Conservation (phyloP, 192 early-diverging fungal species). For the Cetraspora pellucida region DNA sequence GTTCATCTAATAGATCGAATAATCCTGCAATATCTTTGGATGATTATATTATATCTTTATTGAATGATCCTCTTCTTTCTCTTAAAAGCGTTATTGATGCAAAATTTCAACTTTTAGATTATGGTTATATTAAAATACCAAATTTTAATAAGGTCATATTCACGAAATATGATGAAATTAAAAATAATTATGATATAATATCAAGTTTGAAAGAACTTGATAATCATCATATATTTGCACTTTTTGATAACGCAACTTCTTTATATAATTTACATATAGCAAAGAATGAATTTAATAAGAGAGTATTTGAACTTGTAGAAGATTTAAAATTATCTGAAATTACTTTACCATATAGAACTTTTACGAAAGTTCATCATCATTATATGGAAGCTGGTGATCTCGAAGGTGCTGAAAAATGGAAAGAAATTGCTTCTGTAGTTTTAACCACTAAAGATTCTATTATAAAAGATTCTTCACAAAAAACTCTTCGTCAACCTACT, state of each 20-base stretch:
- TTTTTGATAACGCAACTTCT: neutral
- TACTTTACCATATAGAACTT: neutral
- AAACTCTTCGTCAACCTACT: neutral
- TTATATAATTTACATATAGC: neutral
- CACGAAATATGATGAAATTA: neutral
- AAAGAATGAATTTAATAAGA: neutral
- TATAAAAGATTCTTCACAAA: neutral
- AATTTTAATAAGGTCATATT: neutral
- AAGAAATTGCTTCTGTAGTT: neutral
- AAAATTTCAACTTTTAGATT: neutral
- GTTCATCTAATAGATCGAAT: neutral
- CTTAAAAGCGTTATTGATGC: neutral
- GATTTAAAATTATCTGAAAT: neutral
- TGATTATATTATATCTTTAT: neutral
- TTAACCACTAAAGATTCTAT: neutral
- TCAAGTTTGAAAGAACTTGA: neutral
- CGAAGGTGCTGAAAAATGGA: neutral
- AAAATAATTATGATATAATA: neutral
- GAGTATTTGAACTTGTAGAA: constrained; percentile 2
- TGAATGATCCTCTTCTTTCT: constrained; percentile 6
- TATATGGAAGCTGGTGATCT: neutral
- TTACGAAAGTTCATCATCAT: neutral
- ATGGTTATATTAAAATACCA: neutral
- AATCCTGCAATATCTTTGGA: neutral
- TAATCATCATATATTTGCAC: neutral